These are phyloP conservation scores for Alternaria novae-zelandiae DNA, from an alignment of 2,329 filamentous ascomycete species.

Conservation along the genomic window DNA sequence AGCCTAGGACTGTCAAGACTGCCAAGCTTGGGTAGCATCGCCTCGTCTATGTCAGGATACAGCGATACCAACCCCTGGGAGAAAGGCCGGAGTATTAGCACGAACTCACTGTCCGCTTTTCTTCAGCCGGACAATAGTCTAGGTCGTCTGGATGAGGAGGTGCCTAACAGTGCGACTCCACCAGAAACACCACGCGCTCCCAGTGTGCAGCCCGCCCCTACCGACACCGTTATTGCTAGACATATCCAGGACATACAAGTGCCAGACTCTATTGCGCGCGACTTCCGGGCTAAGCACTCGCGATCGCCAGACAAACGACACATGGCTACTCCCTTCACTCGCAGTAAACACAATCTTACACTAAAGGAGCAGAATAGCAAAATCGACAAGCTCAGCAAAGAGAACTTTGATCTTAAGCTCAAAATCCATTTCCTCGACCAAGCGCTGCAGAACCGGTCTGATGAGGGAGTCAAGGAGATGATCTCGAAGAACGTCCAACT, in stretches of 20 bases:
- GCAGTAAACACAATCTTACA: conserved; percentile 65
- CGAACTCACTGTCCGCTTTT: conserved; percentile 41
- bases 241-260: conserved; percentile 91
- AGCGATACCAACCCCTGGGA: conserved; percentile 54
- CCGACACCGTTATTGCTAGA: conserved; percentile 86
- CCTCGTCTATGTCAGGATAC: conserved; percentile 70
- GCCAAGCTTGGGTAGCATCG: conserved; percentile 88
- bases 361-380: conserved; percentile 97
- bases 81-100: conserved; percentile 51
- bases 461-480: conserved; percentile 97
- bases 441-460: conserved; percentile 87
- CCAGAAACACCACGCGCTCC: conserved; percentile 74
- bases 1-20: conserved; percentile 71
- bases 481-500: conserved; percentile 97
- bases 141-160: conserved; percentile 67
- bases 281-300: conserved; percentile 79
- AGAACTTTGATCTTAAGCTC: conserved; percentile 97
- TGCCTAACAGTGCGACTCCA: conserved; percentile 53
- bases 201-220: conserved; percentile 65
- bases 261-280: conserved; percentile 83
- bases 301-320: conserved; percentile 66
- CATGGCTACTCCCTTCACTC: conserved; percentile 46
- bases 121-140: conserved; percentile 55
- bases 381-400: conserved; percentile 93
- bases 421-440: conserved; percentile 98